Evolutionary conservation across 371 early-diverging fungal species (phyloP).

Genomic region (Lichtheimia corymbifera): DNA sequence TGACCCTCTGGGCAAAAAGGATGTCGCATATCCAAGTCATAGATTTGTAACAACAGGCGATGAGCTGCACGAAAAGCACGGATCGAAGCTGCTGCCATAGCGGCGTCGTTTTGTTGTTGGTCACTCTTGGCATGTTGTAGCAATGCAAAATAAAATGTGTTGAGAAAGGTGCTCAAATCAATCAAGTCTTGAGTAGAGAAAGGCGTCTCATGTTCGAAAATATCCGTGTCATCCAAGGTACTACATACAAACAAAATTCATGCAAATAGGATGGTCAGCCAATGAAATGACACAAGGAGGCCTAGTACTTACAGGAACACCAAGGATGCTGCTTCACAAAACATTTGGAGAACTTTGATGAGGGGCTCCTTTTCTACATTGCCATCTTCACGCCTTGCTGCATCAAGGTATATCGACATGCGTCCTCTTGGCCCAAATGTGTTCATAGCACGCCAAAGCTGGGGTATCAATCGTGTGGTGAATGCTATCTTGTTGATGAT

Average conservation of each 20-base stretch:
- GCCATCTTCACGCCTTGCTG: constrained; percentile 42
- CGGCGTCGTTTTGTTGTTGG: neutral
- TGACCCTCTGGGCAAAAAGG: constrained; percentile 69
- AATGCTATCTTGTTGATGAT: constrained; percentile 64
- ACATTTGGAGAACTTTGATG: constrained; percentile 57
- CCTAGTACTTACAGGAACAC: constrained; percentile 58
- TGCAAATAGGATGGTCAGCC: neutral
- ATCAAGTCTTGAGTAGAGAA: constrained; percentile 58
- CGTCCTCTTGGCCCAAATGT: constrained; percentile 60
- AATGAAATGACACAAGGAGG: neutral
- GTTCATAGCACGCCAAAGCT: constrained; percentile 65
- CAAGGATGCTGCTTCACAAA: constrained; percentile 62
- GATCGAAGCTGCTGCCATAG: constrained; percentile 22
- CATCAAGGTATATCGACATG: constrained; percentile 58
- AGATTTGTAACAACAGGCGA: constrained; percentile 71
- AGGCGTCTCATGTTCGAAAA: constrained; percentile 63
- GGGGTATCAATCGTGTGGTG: constrained; percentile 55
- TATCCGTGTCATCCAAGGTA: constrained; percentile 82
- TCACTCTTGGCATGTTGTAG: constrained; percentile 30
- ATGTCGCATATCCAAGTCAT: constrained; percentile 74
- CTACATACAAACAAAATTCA: constrained; percentile 22
- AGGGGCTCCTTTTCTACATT: constrained; percentile 60
- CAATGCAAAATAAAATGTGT: constrained; percentile 70
- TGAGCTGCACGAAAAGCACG: constrained; percentile 60
- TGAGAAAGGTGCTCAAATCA: constrained; percentile 57